A percentile compares a stretch with the other conserved stretches of the same genome.
phyloP scores from a whole-genome alignment of 2,329 filamentous ascomycete genomes.

The Graphium sp. region DNA sequence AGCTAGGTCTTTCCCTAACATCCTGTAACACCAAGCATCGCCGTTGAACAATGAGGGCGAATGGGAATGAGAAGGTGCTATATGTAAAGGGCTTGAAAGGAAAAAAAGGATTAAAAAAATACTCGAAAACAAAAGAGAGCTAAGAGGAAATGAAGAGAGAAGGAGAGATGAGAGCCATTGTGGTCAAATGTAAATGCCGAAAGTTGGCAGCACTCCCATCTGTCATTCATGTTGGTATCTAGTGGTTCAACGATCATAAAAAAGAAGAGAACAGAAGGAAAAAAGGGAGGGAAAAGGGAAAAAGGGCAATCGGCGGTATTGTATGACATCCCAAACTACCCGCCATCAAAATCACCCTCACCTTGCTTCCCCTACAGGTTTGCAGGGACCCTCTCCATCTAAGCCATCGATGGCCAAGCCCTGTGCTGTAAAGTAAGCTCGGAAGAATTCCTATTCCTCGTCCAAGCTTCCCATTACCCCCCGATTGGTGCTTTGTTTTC shows the following conservation, averaged over 20 bases:
- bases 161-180: too few relatives aligned
- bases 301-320: constrained; percentile 3
- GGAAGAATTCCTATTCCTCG: constrained; percentile 30
- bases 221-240: too few relatives aligned
- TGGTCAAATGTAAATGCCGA: too few relatives aligned
- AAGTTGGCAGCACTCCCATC: too few relatives aligned
- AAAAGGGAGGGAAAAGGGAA: constrained; percentile 3
- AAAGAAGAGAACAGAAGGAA: constrained; percentile 2
- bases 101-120: constrained; percentile 2
- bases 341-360: constrained; percentile 3
- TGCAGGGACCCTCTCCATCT: neutral
- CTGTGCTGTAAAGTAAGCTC: constrained; percentile 7
- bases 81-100: constrained; percentile 1
- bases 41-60: too few relatives aligned
- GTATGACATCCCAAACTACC: neutral
- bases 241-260: too few relatives aligned
- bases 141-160: neutral
- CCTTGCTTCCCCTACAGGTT: neutral
- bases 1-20: too few relatives aligned
- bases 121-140: constrained; percentile 1
- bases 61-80: too few relatives aligned
- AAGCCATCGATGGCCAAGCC: constrained; percentile 1
- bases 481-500: constrained; percentile 43
- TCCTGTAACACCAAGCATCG: too few relatives aligned
- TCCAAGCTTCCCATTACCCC: constrained; percentile 35